Evolutionary conservation across 352 stramenopile species (phyloP), one percentile per base, ranked within the genome.

Genomic region (Blastocystis sp.): DNA sequence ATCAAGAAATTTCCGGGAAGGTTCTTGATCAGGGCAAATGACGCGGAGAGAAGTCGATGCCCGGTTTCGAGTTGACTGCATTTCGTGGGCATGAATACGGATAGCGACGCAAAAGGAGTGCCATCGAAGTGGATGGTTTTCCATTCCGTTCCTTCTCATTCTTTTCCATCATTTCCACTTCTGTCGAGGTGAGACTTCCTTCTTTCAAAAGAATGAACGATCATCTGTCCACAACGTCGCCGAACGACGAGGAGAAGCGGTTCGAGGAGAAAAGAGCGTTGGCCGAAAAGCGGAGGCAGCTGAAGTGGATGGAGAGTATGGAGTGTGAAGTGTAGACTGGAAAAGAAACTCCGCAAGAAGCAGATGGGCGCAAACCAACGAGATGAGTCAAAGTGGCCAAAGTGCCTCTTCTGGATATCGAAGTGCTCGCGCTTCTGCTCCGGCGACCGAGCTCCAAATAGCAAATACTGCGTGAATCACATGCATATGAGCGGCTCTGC

Each of bases 381-480:
- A 55, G 79, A 89, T 65, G 67, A 89, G 26, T 77, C 63, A 51
- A 89, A 89, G 37, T 89, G 79, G 79, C 79, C 79, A 45, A 89
- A 89, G 26, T 89, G 79, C 39, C 26, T 89, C 29, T 61, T 89
- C 12, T 89, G 79, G 79, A 39, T 89, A 37, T 12, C 79, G 3
- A 89, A 89, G 37, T 37, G 63, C 16, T 37, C 63, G 37, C 79
- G 79, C 35, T 89, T 89, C 51, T 89, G 79, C 79, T 89, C 79
- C 26, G 63, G 63, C 62, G 67, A 89, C 29, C 60, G 79, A 41
- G 79, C 51, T 61, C 61, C 79, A 12, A 55, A 55, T 31, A 78
- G 79, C 33, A 89, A 89, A 45, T 89, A 89, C 67, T 89, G 79
- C 41, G 24, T 89, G 24, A 89, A 89, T 31, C 79, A 89, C 62